Evolutionary conservation across 164 flowering plant genomes (phyloP).

Genomic region (Vitis rupestris): DNA sequence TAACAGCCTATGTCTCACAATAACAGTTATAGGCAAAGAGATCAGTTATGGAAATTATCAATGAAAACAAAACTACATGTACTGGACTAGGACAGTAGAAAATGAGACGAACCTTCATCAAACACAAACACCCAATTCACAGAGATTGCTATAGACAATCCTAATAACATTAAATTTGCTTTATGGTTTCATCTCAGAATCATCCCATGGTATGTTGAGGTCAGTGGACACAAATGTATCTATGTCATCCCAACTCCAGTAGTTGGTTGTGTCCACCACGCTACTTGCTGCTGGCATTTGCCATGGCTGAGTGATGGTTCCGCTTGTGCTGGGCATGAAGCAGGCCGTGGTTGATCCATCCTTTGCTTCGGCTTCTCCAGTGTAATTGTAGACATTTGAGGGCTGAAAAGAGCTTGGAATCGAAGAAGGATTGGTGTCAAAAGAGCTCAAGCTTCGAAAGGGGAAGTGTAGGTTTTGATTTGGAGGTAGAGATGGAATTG

Average conservation of each 20-base stretch:
- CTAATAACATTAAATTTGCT: no score
- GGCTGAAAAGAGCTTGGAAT: slow-evolving; percentile 20
- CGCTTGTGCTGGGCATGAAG: slow-evolving; percentile 14
- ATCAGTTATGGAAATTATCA: no score
- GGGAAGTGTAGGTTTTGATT: slow-evolving; percentile 15
- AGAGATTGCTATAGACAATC: neutral
- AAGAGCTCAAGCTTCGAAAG: slow-evolving; percentile 25
- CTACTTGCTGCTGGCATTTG: slow-evolving; percentile 13
- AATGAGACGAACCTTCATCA: neutral
- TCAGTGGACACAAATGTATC: slow-evolving; percentile 40
- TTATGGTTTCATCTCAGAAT: slow-evolving; percentile 31
- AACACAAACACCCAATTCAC: neutral
- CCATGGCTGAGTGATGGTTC: slow-evolving; percentile 19
- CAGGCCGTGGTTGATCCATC: slow-evolving; percentile 24
- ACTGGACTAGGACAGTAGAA: neutral
- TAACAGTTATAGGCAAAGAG: neutral
- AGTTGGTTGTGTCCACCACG: slow-evolving; percentile 28
- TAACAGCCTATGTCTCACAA: slow-evolving; percentile 9
- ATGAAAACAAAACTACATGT: neutral
- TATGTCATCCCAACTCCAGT: slow-evolving; percentile 68
- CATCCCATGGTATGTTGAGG: slow-evolving; percentile 45
- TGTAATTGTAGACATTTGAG: slow-evolving; percentile 22
- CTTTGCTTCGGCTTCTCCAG: slow-evolving; percentile 11
- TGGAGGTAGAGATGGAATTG: slow-evolving; percentile 16
- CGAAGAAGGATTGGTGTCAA: slow-evolving; percentile 26